Evolutionary conservation across 169 alveolate species (phyloP).

Genomic region (Eimeria nieschulzi): DNA sequence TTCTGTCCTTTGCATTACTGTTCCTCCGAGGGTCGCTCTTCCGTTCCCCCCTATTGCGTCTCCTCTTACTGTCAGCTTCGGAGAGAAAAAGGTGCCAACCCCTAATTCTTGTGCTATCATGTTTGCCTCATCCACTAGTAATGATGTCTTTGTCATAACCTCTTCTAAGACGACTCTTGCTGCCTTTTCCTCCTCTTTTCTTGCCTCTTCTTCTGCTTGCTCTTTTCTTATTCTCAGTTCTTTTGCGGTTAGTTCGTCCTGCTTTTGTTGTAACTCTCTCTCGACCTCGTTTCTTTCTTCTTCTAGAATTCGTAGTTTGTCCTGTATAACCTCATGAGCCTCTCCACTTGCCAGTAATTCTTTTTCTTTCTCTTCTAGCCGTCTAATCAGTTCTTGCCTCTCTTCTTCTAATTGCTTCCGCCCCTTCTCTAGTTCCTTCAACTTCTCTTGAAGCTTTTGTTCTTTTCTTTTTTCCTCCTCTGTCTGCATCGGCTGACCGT

Average conservation of each 20-base stretch:
- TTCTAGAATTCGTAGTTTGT: conserved; percentile 41
- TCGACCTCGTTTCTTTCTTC: conserved; percentile 68
- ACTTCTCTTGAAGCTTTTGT: conserved; percentile 50
- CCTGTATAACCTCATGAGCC: conserved; percentile 68
- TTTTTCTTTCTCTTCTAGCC: conserved; percentile 52
- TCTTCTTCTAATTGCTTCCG: conserved; percentile 55
- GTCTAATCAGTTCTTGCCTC: conserved; percentile 49
- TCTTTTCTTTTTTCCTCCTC: conserved; percentile 62
- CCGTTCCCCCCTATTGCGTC: conserved; percentile 52
- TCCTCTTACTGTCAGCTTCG: conserved; percentile 64
- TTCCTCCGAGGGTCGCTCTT: conserved; percentile 55
- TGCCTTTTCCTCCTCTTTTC: conserved; percentile 67
- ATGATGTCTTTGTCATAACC: conserved; percentile 64
- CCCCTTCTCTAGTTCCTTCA: conserved; percentile 61
- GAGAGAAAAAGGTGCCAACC: conserved; percentile 71
- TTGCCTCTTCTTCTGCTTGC: conserved; percentile 68
- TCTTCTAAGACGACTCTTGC: conserved; percentile 72
- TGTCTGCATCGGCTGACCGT: conserved; percentile 48
- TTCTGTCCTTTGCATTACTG: conserved; percentile 74
- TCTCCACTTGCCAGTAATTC: conserved; percentile 67
- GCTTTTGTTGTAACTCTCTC: conserved; percentile 41
- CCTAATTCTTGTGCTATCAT: conserved; percentile 76
- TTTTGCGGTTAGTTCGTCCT: conserved; percentile 49
- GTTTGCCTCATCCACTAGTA: conserved; percentile 74
- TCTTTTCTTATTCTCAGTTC: conserved; percentile 42